A percentile compares a stretch with the other conserved stretches of the same genome.
Conservation (phyloP, 305 asterid genomes). For the Plantago lanceolata region DNA sequence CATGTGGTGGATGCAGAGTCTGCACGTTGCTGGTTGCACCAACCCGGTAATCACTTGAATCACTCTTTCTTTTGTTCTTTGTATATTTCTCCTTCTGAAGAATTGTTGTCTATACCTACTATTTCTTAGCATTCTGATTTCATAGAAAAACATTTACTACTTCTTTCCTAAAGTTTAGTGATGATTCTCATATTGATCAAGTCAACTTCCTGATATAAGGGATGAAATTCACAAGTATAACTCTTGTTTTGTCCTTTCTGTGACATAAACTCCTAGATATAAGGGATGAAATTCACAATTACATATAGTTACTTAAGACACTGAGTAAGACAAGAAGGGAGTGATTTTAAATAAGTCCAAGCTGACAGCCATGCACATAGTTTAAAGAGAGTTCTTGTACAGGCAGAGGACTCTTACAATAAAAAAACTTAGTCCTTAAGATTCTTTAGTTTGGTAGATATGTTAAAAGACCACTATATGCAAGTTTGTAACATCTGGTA, state of each 20-base stretch:
- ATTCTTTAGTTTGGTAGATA: constrained; percentile 1
- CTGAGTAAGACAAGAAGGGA: constrained; percentile 1
- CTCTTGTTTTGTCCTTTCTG: neutral
- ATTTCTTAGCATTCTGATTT: no score
- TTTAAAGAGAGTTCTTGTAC: neutral
- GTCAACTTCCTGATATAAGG: neutral
- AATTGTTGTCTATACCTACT: neutral
- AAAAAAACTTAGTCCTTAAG: neutral
- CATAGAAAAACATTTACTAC: no score
- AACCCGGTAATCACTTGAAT: neutral
- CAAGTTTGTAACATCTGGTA: neutral
- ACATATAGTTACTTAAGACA: neutral
- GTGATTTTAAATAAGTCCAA: neutral
- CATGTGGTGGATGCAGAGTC: neutral
- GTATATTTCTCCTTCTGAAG: neutral
- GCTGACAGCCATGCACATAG: neutral
- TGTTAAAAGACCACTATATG: neutral
- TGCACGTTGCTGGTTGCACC: neutral
- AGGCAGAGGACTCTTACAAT: neutral
- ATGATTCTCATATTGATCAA: neutral
- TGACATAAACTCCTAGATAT: neutral
- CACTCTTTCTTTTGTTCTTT: neutral
- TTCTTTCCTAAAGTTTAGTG: neutral
- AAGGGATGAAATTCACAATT: neutral
- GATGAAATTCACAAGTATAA: neutral